Conservation (phyloP, 768 basidiomycete species). For the Terana coerulea region DNA sequence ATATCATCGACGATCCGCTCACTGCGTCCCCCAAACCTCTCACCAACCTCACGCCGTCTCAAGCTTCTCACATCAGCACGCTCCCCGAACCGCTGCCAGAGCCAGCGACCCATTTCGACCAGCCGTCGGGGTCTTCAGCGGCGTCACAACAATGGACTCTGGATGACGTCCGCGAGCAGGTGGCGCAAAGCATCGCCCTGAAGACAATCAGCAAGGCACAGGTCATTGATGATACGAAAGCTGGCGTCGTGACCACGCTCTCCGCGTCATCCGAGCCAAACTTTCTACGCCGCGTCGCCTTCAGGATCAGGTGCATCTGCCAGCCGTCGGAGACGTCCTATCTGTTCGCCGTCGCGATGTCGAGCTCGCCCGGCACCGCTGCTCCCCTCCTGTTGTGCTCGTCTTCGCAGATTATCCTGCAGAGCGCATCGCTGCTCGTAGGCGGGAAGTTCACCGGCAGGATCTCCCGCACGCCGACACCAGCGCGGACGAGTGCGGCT, state of each 20-base stretch:
- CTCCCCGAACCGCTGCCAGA: not conserved
- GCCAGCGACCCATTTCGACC: not conserved
- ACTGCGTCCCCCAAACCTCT: not conserved
- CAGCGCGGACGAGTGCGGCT: constrained; percentile 6
- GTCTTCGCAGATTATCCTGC: constrained; percentile 52
- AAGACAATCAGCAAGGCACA: constrained; percentile 49
- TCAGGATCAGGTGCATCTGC: constrained; percentile 12
- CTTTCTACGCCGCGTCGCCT: constrained; percentile 56
- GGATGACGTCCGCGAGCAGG: constrained; percentile 58
- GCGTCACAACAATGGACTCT: constrained; percentile 40
- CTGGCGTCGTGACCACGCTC: constrained; percentile 59
- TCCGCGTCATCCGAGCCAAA: constrained; percentile 51
- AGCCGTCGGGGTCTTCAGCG: not conserved
- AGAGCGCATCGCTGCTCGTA: constrained; percentile 62
- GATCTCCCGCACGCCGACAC: constrained; percentile 26
- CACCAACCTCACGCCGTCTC: not conserved
- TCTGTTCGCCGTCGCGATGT: constrained; percentile 54
- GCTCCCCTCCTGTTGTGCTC: constrained; percentile 52
- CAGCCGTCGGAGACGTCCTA: constrained; percentile 24
- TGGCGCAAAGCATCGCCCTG: constrained; percentile 53
- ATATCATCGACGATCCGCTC: not conserved
- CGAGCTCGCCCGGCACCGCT: constrained; percentile 27
- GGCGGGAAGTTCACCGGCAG: constrained; percentile 70
- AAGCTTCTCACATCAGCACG: not conserved
- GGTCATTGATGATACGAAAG: constrained; percentile 46